Evolutionary conservation across 2,329 filamentous ascomycete species (phyloP).

Genomic region (Clarireedia paspali): DNA sequence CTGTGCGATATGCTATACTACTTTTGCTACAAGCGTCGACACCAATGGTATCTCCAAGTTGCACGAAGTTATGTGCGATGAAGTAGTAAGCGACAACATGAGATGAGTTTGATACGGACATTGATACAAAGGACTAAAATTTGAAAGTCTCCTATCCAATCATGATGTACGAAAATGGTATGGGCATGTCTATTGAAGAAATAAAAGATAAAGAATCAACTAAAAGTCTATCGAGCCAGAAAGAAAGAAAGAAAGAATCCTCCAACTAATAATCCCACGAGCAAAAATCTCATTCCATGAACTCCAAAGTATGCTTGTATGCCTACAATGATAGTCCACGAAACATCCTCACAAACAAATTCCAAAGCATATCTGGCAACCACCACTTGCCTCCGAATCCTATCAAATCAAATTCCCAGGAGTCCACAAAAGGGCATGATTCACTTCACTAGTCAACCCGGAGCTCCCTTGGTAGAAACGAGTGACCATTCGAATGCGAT

Average conservation of each 20-base stretch:
- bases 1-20: not conserved
- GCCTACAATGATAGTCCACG: constrained; percentile 7
- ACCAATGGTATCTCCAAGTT: too few relatives aligned
- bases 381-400: constrained; percentile 2
- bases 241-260: constrained; percentile 7
- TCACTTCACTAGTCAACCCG: constrained; percentile 1
- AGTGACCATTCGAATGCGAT: not conserved
- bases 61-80: too few relatives aligned
- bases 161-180: not conserved
- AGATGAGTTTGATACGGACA: not conserved
- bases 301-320: constrained; percentile 11
- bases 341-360: not conserved
- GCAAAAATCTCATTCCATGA: constrained; percentile 3
- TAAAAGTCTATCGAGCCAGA: constrained; percentile 9
- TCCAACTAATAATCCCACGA: constrained; percentile 4
- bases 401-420: not conserved
- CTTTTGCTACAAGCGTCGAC: not conserved
- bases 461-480: constrained; percentile 1
- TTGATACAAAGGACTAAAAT: too few relatives aligned
- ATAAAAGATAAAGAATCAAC: constrained; percentile 3
- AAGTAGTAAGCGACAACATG: not conserved
- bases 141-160: not conserved
- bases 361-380: not conserved
- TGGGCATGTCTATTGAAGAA: not conserved
- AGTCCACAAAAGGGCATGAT: constrained; percentile 2